Percentiles rank a stretch among this genome's conserved stretches.
Conservation (phyloP, 192 early-diverging fungal species). For the Dispira parvispora region DNA sequence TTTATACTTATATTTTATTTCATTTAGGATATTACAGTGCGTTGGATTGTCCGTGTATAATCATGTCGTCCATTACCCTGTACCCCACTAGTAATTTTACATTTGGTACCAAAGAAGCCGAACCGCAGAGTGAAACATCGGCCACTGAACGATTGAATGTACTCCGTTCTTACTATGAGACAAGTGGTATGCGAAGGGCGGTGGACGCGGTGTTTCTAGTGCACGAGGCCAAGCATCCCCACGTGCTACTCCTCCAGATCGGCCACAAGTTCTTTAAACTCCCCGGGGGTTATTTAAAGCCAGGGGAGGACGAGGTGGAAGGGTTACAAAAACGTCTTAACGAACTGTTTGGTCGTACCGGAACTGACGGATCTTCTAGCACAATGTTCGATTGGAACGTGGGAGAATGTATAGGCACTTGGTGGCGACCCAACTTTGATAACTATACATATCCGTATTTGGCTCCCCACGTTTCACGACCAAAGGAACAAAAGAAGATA, state of each 20-base stretch:
- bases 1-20: no score
- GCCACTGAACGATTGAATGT: no score
- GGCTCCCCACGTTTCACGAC: conserved; percentile 58
- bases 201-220: conserved; percentile 61
- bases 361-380: background rate
- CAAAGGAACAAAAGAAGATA: conserved; percentile 59
- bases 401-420: conserved; percentile 50
- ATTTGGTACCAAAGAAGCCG: no score
- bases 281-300: conserved; percentile 51
- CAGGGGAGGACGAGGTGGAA: conserved; percentile 56
- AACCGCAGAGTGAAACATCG: no score
- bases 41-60: no score
- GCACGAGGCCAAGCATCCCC: conserved; percentile 64
- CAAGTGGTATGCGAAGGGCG: conserved; percentile 41
- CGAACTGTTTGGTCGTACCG: conserved; percentile 33
- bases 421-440: conserved; percentile 68
- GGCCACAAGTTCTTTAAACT: conserved; percentile 57
- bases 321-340: conserved; percentile 44
- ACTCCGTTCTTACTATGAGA: conserved; percentile 28
- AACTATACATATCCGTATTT: conserved; percentile 63
- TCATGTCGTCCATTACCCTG: no score
- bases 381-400: conserved; percentile 41
- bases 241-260: conserved; percentile 62
- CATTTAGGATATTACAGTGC: no score
- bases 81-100: no score